These are phyloP conservation scores for Rubia peregrina DNA, from an alignment of 305 asterid genomes.

Conservation along the genomic window DNA sequence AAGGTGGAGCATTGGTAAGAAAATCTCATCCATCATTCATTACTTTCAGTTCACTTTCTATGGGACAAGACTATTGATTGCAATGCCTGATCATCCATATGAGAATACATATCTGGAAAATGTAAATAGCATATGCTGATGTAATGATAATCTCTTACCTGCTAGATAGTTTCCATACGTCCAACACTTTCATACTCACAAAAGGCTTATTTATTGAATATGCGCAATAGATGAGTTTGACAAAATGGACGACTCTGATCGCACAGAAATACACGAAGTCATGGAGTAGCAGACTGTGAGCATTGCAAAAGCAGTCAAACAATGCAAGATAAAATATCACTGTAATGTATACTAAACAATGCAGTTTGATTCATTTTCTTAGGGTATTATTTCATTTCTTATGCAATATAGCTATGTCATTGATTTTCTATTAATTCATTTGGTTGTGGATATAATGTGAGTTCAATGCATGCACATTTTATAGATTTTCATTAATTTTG, in stretches of 20 bases:
- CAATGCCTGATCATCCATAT: background rate
- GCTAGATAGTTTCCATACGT: background rate
- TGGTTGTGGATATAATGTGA: no score
- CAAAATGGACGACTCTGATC: constrained; percentile 95
- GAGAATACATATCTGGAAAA: background rate
- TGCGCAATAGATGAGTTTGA: constrained; percentile 98
- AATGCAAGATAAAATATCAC: no score
- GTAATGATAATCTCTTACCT: background rate
- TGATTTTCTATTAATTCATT: no score
- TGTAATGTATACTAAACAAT: no score
- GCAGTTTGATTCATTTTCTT: no score
- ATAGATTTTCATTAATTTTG: no score
- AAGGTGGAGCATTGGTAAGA: constrained; percentile 97
- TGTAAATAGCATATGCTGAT: background rate
- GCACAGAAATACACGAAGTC: constrained; percentile 96
- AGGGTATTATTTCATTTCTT: no score
- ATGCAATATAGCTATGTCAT: no score
- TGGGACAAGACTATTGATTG: background rate
- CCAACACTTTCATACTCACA: background rate
- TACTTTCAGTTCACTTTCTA: background rate
- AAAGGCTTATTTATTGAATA: constrained; percentile 20
- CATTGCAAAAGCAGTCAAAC: constrained; percentile 83
- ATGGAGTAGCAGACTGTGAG: constrained; percentile 99
- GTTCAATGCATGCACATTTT: no score
- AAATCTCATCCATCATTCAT: constrained; percentile 5